These are phyloP conservation scores for Arthrobotrys pseudoclavata DNA, from an alignment of 2,329 filamentous ascomycete genomes.

Conservation along the genomic window DNA sequence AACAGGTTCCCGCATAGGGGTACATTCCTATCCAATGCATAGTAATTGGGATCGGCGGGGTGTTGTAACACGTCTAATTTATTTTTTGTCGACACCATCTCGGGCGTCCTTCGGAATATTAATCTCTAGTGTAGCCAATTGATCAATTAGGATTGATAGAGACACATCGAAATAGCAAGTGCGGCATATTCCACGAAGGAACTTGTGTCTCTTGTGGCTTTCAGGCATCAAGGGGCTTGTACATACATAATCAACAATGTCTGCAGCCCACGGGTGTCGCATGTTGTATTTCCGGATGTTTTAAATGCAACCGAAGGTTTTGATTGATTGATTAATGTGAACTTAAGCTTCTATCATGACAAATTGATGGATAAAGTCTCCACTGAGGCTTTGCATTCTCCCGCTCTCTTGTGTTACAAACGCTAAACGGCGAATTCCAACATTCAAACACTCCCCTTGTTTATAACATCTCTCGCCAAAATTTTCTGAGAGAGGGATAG, in stretches of 20 bases:
- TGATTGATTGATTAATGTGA: constrained; percentile 27
- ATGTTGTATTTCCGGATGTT: constrained; percentile 20
- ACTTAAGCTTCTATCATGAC: constrained; percentile 54
- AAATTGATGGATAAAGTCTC: constrained; percentile 35
- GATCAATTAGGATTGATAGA: constrained; percentile 17
- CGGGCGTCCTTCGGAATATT: constrained; percentile 53
- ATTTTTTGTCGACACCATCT: constrained; percentile 43
- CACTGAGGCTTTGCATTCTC: constrained; percentile 57
- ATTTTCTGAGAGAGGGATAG: constrained; percentile 38
- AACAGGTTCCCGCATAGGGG: constrained; percentile 39
- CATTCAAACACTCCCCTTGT: constrained; percentile 11
- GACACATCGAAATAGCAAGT: constrained; percentile 24
- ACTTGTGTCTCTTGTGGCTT: constrained; percentile 42
- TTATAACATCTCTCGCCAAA: constrained; percentile 21
- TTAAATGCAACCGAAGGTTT: constrained; percentile 11
- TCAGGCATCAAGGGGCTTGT: constrained; percentile 49
- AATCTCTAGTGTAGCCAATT: constrained; percentile 7
- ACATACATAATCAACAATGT: neutral
- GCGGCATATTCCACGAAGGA: constrained; percentile 19
- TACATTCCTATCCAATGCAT: constrained; percentile 21
- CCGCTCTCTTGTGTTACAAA: constrained; percentile 47
- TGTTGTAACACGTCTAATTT: constrained; percentile 29
- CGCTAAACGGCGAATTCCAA: constrained; percentile 55
- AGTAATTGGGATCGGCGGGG: constrained; percentile 35
- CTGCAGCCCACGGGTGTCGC: constrained; percentile 4